Evolutionary conservation across 2,329 filamentous ascomycete genomes (phyloP), one percentile per base, ranked within the genome.

Genomic region (Leptographium lundbergii): DNA sequence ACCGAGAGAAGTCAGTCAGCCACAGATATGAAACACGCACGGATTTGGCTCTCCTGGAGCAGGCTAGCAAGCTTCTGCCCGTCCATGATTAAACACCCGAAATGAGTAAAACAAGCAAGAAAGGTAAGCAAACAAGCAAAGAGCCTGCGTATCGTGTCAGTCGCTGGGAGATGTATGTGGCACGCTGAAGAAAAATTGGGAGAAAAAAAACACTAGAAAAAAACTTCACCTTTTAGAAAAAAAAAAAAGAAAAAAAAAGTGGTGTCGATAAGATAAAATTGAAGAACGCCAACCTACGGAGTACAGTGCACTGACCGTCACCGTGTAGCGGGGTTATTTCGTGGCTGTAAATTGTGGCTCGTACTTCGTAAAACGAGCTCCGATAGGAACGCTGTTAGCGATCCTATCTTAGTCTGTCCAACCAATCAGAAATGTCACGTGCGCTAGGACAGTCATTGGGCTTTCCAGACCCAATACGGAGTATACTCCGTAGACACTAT

Each of bases 31-130:
- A 47, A 57, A 39, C 56, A 84, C 88, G 77, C 77, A 94, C 89
- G 91, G 72, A 90, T 85, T 75, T 95, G 82, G 68, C 92, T 85
- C 75, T 88, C 86, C 80, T 94, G 84, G 71, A 96, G 83, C 75
- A 96, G 84, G 77, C 87, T 81, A 66, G 94, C 81, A 71, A 96
- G 91, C 75, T 88, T 84, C 73, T 89, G 85, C 72, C 89, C 81
- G 73, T 91, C 86, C 88, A 91, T 91, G n/a, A 4, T 45, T 58
- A 42, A 11, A 36, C n/a, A 14, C 29, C 29, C 17, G 25, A 54
- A 54, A 22, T 34, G 29, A 36, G 19, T 10, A 36, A 29, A 36
- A 32, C 24, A 54, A 54, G 51, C 47, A 50, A 39, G 36, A 39
- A 45, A 45, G 5, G 42, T 45, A 45, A 45, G 42, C 42, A 32